Base-by-base conservation (phyloP, 1,284 basidiomycete species). In the Megacollybia platyphylla region DNA sequence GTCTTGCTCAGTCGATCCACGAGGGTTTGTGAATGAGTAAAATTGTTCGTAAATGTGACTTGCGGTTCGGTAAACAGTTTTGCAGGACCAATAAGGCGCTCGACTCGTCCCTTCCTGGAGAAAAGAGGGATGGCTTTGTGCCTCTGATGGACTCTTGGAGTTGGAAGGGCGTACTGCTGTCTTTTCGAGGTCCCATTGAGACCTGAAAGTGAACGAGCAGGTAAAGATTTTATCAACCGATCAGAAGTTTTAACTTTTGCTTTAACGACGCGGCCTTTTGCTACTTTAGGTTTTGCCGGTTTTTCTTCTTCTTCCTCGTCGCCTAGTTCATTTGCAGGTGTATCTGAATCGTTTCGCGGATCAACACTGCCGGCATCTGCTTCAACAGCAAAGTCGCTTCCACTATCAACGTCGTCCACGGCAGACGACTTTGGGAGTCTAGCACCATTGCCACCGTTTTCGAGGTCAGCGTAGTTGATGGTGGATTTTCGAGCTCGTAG, bases 1-100 rank as follows among this genome's bases (percentile, higher is more conserved):
- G 77, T 65, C 50, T 75, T 82, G 49, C 67, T 73, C 9, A 79
- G 58, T 20, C 71, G 64, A 27, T 68, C 67, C 3, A 62, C 59
- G 10, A 74, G 56, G 31, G 58, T 62, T 1, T 57, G 36, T 39
- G 60, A 61, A 37, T 65, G 57, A 0, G 68, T 71, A 49, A 71
- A 72, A 44, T 65, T 66, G 44, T 71, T 73, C 10, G 68, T 70
- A 43, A n/a, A 40, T 3, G 39, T 8, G 5, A 42, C 9, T 10
- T 8, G 13, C n/a, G 36, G 40, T 11, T 37, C 31, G 6, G 8
- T 31, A 34, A 46, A 47, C 26, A 42, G 24, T 27, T 34, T 47
- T 1, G 72, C 71, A 4, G 49, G 45, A 17, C 54, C 42, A 2
- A 53, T 46, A 2, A 76, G 58, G 7, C 70, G 60, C 44, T 70